Conservation (phyloP, 2,329 filamentous ascomycete genomes). For the Colletotrichum sublineola region DNA sequence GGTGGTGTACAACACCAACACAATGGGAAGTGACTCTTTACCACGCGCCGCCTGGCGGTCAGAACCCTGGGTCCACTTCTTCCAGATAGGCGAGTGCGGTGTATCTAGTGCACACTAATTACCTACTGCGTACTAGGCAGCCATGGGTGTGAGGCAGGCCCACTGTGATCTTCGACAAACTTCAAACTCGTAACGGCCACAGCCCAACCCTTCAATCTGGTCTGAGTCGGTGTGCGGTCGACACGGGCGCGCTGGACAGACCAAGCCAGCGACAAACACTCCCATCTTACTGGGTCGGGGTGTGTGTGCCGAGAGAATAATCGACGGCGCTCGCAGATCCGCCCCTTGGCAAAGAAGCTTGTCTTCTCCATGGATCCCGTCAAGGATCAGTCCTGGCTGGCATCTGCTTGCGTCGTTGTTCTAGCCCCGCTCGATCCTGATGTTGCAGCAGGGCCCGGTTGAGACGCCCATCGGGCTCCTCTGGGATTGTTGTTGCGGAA, state of each 20-base stretch:
- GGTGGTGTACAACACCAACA: too few species aligned
- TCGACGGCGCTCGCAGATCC: constrained; percentile 32
- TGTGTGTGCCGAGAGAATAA: constrained; percentile 4
- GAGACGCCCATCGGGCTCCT: constrained; percentile 25
- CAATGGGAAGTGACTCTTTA: background rate
- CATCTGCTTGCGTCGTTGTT: constrained; percentile 17
- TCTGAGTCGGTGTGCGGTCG: constrained; percentile 1
- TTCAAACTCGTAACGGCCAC: constrained; percentile 41
- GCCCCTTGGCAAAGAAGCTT: constrained; percentile 41
- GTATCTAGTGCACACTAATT: background rate
- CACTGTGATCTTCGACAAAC: constrained; percentile 42
- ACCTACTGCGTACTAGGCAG: too few species aligned
- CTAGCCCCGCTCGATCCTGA: constrained; percentile 12
- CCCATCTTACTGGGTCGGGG: constrained; percentile 13
- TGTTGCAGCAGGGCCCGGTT: constrained; percentile 37
- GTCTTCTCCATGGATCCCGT: constrained; percentile 28
- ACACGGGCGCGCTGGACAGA: background rate
- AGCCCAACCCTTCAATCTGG: constrained; percentile 16
- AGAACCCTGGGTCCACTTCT: constrained; percentile 12
- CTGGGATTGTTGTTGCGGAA: constrained; percentile 22
- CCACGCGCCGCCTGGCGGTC: constrained; percentile 2
- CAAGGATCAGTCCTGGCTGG: constrained; percentile 28
- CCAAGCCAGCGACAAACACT: background rate
- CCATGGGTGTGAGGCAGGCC: constrained; percentile 40
- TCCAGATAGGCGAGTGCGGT: constrained; percentile 14